These are phyloP conservation scores for Saturnispora dispora DNA, from an alignment of 805 yeast genomes.

Conservation along the genomic window DNA sequence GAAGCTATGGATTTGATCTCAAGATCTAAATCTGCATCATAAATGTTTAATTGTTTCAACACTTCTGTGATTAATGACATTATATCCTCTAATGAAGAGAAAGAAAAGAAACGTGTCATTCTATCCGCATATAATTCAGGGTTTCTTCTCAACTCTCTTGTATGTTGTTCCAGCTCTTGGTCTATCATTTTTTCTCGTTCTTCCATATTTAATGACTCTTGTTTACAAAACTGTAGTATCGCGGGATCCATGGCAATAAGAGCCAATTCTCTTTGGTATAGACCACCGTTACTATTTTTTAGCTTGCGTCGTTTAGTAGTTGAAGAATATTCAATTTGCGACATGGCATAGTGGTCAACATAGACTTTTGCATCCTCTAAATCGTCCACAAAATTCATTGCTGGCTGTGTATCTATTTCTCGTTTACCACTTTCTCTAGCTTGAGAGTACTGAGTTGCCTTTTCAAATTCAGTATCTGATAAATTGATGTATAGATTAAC, in stretches of 20 bases:
- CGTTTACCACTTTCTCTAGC: conserved; percentile 10
- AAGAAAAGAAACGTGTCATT: conserved; percentile 45
- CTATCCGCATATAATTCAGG: conserved; percentile 32
- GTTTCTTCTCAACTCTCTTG: conserved; percentile 10
- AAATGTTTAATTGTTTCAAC: conserved; percentile 34
- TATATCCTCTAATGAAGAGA: conserved; percentile 34
- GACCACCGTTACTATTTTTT: conserved; percentile 23
- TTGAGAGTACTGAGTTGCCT: conserved; percentile 21
- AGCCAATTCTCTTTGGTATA: conserved; percentile 19
- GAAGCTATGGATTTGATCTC: conserved; percentile 17
- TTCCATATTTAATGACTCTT: conserved; percentile 16
- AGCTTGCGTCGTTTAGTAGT: conserved; percentile 27
- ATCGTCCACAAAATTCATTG: conserved; percentile 32
- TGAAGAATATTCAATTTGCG: conserved; percentile 36
- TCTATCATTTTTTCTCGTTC: conserved; percentile 20
- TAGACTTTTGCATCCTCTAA: conserved; percentile 16
- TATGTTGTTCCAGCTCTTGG: conserved; percentile 17
- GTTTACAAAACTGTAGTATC: conserved; percentile 33
- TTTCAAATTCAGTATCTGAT: conserved; percentile 37
- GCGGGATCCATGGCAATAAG: conserved; percentile 44
- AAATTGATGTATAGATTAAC: conserved; percentile 44
- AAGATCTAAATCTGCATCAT: conserved; percentile 15
- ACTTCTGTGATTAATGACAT: conserved; percentile 34
- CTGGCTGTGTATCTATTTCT: conserved; percentile 39
- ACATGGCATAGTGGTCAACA: conserved; percentile 28